These are phyloP conservation scores for Fusarium sp. DNA, from an alignment of 2,329 filamentous ascomycete genomes.

Conservation along the genomic window DNA sequence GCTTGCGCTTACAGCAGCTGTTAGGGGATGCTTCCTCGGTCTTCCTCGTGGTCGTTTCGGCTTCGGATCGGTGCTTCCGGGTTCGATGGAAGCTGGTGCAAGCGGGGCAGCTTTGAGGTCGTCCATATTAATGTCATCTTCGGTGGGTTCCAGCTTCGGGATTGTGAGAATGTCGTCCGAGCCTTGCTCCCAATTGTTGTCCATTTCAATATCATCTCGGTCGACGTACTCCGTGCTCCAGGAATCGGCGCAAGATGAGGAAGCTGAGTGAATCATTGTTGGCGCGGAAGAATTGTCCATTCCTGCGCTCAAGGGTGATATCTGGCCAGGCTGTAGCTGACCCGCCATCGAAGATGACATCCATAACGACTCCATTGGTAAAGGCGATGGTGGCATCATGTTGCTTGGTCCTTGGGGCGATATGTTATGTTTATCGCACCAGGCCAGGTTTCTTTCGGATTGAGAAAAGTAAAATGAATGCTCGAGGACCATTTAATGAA, in stretches of 20 bases:
- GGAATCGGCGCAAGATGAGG: conserved; percentile 61
- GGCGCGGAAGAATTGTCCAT: conserved; percentile 60
- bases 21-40: conserved; percentile 82
- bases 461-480: conserved; percentile 57
- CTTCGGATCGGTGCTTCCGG: conserved; percentile 54
- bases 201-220: conserved; percentile 55
- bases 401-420: conserved; percentile 55
- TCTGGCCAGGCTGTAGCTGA: conserved; percentile 59
- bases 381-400: conserved; percentile 50
- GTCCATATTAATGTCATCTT: conserved; percentile 67
- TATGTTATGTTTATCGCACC: conserved; percentile 61
- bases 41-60: conserved; percentile 79
- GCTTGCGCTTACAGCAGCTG: conserved; percentile 66
- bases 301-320: conserved; percentile 66
- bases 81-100: conserved; percentile 37
- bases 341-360: conserved; percentile 39
- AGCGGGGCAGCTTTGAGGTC: conserved; percentile 61
- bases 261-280: conserved; percentile 59
- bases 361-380: conserved; percentile 51
- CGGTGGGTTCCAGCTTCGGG: conserved; percentile 68
- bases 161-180: conserved; percentile 61
- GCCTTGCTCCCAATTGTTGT: conserved; percentile 61
- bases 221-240: conserved; percentile 59
- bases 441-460: conserved; percentile 58
- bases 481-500: conserved; percentile 60